Base-by-base conservation (phyloP, 768 basidiomycete species). In the Flagelloscypha sp. region DNA sequence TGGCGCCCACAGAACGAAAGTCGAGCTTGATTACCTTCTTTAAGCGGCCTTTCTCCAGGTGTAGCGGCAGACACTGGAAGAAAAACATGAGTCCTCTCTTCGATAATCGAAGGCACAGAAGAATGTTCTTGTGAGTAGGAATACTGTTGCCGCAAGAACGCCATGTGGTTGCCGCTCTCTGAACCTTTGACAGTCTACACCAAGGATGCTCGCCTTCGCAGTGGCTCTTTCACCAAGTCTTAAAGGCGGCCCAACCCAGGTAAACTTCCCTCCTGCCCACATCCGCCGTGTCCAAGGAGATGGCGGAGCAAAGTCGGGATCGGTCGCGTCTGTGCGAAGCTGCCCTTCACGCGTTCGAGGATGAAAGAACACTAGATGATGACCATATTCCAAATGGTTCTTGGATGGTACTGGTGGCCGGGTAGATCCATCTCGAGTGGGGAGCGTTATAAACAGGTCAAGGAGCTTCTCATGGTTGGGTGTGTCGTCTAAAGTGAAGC, bases 321-420 rank as follows among this genome's bases (percentile, higher is more conserved):
- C 83, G 9, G 83, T 85, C 11, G 81, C 83, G 47, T 86, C 84
- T n/a, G 62, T 45, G 9, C 77, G 68, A 24, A 86, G 62, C 13
- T 54, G 50, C 9, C 49, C 33, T 48, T 83, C 80, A 0, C 81
- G 71, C 23, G 66, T 68, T 21, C 74, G 69, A 3, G 73, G 70
- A 37, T 84, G 79, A 57, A 86, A 86, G 63, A 84, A 85, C 9
- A 65, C 76, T 16, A 86, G 67, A 45, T 84, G 79, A 47, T 83
- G 79, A 5, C 81, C 84, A 41, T 68, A 73, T 5, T 61, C 65
- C 19, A 84, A 57, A 12, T 48, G 40, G 44, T 61, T 72, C n/a
- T n/a, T n/a, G n/a, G n/a, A n/a, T 7, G 54, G 38, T 7, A 31
- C 20, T 19, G 35, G 8, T n/a, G 57, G 59, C 18, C 50, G 55